Base-by-base conservation (phyloP, 768 basidiomycete genomes). In the Trametes cinnabarina region DNA sequence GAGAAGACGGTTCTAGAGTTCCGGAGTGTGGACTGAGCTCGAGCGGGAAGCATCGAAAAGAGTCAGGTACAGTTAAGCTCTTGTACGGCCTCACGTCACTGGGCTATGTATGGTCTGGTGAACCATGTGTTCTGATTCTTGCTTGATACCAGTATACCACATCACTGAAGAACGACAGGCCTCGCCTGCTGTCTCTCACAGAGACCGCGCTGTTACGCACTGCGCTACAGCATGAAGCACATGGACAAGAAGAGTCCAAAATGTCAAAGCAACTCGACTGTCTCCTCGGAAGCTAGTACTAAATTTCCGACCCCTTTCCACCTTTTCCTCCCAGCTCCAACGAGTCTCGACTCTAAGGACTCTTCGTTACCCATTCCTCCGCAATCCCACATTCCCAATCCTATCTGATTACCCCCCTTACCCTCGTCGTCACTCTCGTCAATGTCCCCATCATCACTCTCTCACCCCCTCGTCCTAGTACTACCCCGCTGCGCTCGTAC, bases 201-300 rank as follows among this genome's bases (percentile, higher is more conserved):
- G 60, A 61, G 55, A 57, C 44, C 47, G 47, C 54, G 20, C 51
- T 47, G 50, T 44, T 49, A 44, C 17, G 50, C 44, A 51, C 41
- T 15, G 48, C 32, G 60, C 55, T 32, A 26, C 39, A 19, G 59
- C 51, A 53, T 39, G 43, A 47, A 51, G 37, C 59, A 61, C 41
- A 53, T 57, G 50, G 55, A 51, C 55, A 57, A 53, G 50, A 57
- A 52, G 44, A 40, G 55, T 56, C 60, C 55, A 42, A 48, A 50
- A 53, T 30, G 44, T 51, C 44, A 43, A 55, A 48, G 50, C 55
- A 53, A 56, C 43, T 39, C 42, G 28, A 30, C 35, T 47, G 40
- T 52, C 60, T 60, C 43, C 49, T 47, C 44, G 40, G 50, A 61
- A 56, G 60, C 55, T 51, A 53, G 58, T 60, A 55, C 43, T 49